Conservation (phyloP, 1,284 basidiomycete species). For the Blastosporella zonata region DNA sequence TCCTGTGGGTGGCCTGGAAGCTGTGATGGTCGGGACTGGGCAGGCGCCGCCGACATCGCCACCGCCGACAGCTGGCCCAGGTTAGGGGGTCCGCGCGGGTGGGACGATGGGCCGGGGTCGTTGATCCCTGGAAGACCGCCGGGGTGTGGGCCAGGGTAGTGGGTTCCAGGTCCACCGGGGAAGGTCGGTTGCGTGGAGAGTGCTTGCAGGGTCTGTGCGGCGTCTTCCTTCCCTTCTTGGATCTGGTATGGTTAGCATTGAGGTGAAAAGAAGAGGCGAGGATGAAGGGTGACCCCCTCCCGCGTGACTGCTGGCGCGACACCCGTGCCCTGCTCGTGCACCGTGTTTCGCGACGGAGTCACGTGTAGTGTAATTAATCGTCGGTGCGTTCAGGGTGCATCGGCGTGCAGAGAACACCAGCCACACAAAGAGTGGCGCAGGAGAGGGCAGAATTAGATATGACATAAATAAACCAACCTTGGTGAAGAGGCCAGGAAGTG, state of each 20-base stretch:
- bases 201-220: slow-evolving; percentile 63
- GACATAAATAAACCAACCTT: slow-evolving; percentile 35
- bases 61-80: slow-evolving; percentile 55
- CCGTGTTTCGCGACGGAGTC: slow-evolving; percentile 35
- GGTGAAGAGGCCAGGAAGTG: slow-evolving; percentile 43
- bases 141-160: slow-evolving; percentile 23
- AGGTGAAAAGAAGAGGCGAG: slow-evolving; percentile 13
- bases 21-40: slow-evolving; percentile 19
- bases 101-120: slow-evolving; percentile 72
- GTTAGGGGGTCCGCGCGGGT: slow-evolving; percentile 67
- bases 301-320: slow-evolving; percentile 36
- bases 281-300: slow-evolving; percentile 18
- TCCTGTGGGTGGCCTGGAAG: slow-evolving; percentile 30
- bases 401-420: slow-evolving; percentile 5
- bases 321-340: slow-evolving; percentile 34
- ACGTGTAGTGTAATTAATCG: slow-evolving; percentile 38
- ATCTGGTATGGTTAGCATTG: slow-evolving; percentile 23
- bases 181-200: slow-evolving; percentile 45
- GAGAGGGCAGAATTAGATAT: slow-evolving; percentile 4
- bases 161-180: slow-evolving; percentile 25
- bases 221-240: slow-evolving; percentile 53
- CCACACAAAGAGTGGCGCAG: slow-evolving; percentile 4
- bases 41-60: slow-evolving; percentile 42
- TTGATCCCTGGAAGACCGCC: slow-evolving; percentile 39
- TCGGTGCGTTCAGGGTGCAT: slow-evolving; percentile 11